These are phyloP conservation scores for Phytomonas francai DNA, from an alignment of 208 protist genomes.

Conservation along the genomic window DNA sequence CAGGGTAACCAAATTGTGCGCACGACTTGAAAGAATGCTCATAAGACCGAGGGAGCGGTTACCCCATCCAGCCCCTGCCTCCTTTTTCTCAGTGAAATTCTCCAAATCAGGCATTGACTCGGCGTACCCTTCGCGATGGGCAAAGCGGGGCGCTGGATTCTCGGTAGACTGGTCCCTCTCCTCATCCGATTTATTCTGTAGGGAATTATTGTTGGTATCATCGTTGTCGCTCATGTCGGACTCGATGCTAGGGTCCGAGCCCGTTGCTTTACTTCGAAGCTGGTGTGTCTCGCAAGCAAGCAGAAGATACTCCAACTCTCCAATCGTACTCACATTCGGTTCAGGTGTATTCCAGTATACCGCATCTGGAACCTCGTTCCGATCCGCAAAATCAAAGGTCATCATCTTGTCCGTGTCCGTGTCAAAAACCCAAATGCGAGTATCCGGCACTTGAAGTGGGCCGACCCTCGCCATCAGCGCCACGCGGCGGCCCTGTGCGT, in stretches of 20 bases:
- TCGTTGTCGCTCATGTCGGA: background rate
- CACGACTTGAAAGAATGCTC: constrained; percentile 47
- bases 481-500: constrained; percentile 74
- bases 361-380: constrained; percentile 61
- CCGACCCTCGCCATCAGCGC: constrained; percentile 34
- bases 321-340: constrained; percentile 73
- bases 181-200: background rate
- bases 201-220: constrained; percentile 4
- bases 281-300: constrained; percentile 86
- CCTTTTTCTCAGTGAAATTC: constrained; percentile 61
- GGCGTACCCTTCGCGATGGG: constrained; percentile 37
- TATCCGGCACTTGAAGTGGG: constrained; percentile 39
- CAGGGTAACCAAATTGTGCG: constrained; percentile 83
- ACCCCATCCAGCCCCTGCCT: background rate
- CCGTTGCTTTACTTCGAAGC: constrained; percentile 15
- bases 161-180: constrained; percentile 1
- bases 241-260: constrained; percentile 4
- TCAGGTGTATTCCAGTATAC: constrained; percentile 88
- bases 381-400: constrained; percentile 68
- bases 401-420: constrained; percentile 78
- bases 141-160: constrained; percentile 11
- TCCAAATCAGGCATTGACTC: constrained; percentile 77
- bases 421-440: constrained; percentile 87
- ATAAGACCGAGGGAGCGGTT: constrained; percentile 43
- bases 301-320: constrained; percentile 82